A percentile compares a stretch with the other conserved stretches of the same genome.
phyloP scores from a whole-genome alignment of 1,284 basidiomycete genomes.

The Fomitopsis schrenkii region DNA sequence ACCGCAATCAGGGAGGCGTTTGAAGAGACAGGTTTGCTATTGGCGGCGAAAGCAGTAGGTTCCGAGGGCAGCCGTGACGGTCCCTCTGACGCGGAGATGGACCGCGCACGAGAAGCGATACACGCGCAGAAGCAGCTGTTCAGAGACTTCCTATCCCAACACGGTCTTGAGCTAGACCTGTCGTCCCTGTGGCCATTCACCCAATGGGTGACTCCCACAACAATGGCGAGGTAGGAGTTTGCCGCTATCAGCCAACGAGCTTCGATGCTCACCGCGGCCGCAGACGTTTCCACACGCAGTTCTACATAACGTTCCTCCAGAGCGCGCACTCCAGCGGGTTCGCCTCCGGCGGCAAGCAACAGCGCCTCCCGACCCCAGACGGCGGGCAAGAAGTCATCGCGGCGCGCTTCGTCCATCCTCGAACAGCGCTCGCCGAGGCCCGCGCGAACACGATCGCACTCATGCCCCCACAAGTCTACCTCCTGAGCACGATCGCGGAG shows the following conservation, averaged over 20 bases:
- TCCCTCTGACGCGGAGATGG: constrained; percentile 37
- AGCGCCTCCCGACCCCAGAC: constrained; percentile 61
- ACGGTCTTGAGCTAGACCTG: constrained; percentile 40
- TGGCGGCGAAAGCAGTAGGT: constrained; percentile 39
- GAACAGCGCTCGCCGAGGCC: constrained; percentile 47
- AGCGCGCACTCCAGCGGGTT: constrained; percentile 40
- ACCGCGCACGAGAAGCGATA: constrained; percentile 51
- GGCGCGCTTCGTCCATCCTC: constrained; percentile 57
- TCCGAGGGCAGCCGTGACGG: constrained; percentile 4
- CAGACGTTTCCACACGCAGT: constrained; percentile 66
- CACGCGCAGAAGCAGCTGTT: constrained; percentile 50
- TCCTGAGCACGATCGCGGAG: constrained; percentile 52
- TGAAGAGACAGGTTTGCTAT: constrained; percentile 64
- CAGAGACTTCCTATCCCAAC: constrained; percentile 45
- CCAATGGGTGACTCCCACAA: constrained; percentile 63
- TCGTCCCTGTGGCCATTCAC: constrained; percentile 58
- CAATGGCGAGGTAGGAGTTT: constrained; percentile 40
- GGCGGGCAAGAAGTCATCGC: constrained; percentile 65
- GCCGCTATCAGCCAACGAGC: not conserved
- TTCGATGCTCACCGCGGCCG: not conserved
- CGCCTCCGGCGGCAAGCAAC: constrained; percentile 47
- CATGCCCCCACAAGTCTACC: constrained; percentile 72
- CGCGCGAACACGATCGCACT: constrained; percentile 45
- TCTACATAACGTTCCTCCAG: constrained; percentile 60
- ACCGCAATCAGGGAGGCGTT: constrained; percentile 73